Base-by-base conservation (phyloP, 75 land plant species). In the Picea sitchensis region DNA sequence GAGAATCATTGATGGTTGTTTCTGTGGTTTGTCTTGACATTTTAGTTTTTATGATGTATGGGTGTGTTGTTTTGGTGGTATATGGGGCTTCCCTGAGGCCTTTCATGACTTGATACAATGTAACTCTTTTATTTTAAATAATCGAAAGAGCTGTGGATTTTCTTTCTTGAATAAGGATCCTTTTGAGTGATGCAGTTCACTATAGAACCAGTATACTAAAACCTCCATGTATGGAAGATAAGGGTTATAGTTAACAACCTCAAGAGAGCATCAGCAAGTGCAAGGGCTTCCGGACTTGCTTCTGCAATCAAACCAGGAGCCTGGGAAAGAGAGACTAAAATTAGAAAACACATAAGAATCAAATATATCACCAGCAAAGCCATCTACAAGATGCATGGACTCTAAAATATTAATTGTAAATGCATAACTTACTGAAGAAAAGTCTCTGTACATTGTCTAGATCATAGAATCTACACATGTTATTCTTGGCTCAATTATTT, bases 251-350 rank as follows among this genome's bases (percentile, higher is more conserved):
- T 26, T 21, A 21, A 82, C 59, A 14, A 98, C 99, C 96, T 90
- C 80, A 98, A 83, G 59, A 98, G 87, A 67, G 92, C 87, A 88
- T 98, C 94, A 34, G 90, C 89, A 74, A 98, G 88, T 13, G 76
- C 83, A 77, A 95, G 87, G 73, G 98, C 96, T 85, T 98, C 96
- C 23, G 79, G 34, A 79, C 88, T 92, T 67, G 86, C 98, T 87
- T 88, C 88, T 61, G 91, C 94, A 90, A 98, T 89, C 78, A 98
- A 74, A 59, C 82, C 86, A 57, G 96, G 98, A 73, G 98, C 99
- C 99, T 98, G 81, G 11, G 62, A 44, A 59, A 58, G 61, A 44
- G 34, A 62, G 78, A 7, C 67, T 15, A 73, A 41, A 57, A 59
- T 84, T 34, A 71, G 18, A 44, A 23, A 57, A 65, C 9, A 44